A percentile compares a stretch with the other conserved stretches of the same genome.
Evolutionary conservation across 2,329 filamentous ascomycete species (phyloP).

Genomic region (Phialophora tarda): DNA sequence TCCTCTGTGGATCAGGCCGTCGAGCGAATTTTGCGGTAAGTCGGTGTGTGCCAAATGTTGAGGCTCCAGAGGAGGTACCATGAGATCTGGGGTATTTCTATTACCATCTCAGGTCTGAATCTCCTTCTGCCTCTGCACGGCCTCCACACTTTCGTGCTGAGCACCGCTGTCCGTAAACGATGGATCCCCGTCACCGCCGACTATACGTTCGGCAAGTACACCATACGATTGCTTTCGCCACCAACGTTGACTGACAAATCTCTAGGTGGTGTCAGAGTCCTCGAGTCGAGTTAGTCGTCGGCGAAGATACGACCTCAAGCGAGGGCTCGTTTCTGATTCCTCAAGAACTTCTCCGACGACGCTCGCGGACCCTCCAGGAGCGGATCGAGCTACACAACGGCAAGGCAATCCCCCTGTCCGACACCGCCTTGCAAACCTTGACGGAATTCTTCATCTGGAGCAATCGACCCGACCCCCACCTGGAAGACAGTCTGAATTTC

Average conservation of each 20-base stretch:
- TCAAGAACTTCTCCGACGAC: constrained; percentile 27
- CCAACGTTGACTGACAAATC: not conserved
- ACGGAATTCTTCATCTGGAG: constrained; percentile 36
- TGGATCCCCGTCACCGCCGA: constrained; percentile 19
- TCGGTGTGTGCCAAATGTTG: not conserved
- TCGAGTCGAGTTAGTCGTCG: constrained; percentile 20
- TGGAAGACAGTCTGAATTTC: constrained; percentile 26
- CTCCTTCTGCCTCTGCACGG: not conserved
- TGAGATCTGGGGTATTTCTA: constrained; percentile 1
- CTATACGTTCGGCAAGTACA: constrained; percentile 27
- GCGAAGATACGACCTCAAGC: not conserved
- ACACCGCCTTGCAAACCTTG: constrained; percentile 23
- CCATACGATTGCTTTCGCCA: not conserved
- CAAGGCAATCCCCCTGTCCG: constrained; percentile 14
- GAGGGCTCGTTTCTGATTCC: constrained; percentile 20
- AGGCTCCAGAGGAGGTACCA: not conserved
- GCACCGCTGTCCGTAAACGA: constrained; percentile 1
- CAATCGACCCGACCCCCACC: constrained; percentile 15
- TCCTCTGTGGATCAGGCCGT: not conserved
- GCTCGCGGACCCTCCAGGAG: constrained; percentile 30
- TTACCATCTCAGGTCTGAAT: not conserved
- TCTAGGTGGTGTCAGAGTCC: constrained; percentile 33
- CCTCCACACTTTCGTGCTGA: not conserved
- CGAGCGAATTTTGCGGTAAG: not conserved
- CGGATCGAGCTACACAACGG: not conserved